A percentile compares a stretch with the other conserved stretches of the same genome.
Evolutionary conservation across 345 rosid genomes (phyloP).

Genomic region (Brassica cretica): DNA sequence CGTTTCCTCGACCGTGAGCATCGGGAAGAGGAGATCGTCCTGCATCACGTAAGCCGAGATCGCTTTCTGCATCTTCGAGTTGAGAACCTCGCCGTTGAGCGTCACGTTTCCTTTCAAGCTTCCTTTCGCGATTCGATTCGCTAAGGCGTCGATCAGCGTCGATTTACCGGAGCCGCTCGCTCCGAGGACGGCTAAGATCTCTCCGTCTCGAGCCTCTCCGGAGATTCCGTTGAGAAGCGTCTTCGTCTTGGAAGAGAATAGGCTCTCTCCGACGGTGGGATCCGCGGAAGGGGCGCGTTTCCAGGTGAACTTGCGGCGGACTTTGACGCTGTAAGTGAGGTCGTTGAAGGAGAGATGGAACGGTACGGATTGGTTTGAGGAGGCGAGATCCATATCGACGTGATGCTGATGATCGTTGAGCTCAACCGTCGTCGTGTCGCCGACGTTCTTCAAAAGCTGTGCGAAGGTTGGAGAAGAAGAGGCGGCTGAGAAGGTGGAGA

Average conservation of each 20-base stretch:
- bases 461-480: slow-evolving; percentile 63
- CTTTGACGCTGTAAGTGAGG: slow-evolving; percentile 74
- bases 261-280: slow-evolving; percentile 39
- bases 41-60: slow-evolving; percentile 96
- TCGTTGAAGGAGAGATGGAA: slow-evolving; percentile 77
- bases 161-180: slow-evolving; percentile 96
- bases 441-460: slow-evolving; percentile 67
- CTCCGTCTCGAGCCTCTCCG: slow-evolving; percentile 87
- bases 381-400: slow-evolving; percentile 47
- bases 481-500: slow-evolving; percentile 5
- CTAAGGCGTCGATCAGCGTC: slow-evolving; percentile 79
- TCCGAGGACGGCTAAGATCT: slow-evolving; percentile 84
- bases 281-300: slow-evolving; percentile 37
- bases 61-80: slow-evolving; percentile 76
- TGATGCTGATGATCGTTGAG: slow-evolving; percentile 35
- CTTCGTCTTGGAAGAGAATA: slow-evolving; percentile 54
- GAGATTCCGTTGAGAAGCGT: slow-evolving; percentile 75
- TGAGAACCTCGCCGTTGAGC: slow-evolving; percentile 69
- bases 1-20: slow-evolving; percentile 93
- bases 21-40: slow-evolving; percentile 79
- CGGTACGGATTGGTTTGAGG: slow-evolving; percentile 49
- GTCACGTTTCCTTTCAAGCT: slow-evolving; percentile 69
- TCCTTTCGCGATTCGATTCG: slow-evolving; percentile 74
- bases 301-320: slow-evolving; percentile 50
- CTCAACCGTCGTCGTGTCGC: slow-evolving; percentile 51